Conservation (phyloP, 495 filamentous ascomycete species). For the Hyaloscypha finlandica region DNA sequence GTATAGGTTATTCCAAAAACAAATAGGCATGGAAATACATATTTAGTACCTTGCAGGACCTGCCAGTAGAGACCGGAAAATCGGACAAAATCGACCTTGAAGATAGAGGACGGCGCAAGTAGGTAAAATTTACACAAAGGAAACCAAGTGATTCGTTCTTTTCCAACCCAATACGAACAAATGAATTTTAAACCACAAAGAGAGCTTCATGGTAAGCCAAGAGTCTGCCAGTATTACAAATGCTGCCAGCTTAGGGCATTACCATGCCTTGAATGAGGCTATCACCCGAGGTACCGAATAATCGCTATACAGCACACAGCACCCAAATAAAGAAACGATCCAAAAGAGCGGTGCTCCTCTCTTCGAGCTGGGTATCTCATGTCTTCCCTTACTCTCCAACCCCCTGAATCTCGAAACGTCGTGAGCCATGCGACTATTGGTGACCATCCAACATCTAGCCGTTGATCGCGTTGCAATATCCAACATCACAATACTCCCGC, state of each 20-base stretch:
- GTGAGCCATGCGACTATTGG: slow-evolving; percentile 25
- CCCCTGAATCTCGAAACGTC: slow-evolving; percentile 9
- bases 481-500: slow-evolving; percentile 6
- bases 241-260: slow-evolving; percentile 27
- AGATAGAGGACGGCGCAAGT: background rate
- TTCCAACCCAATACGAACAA: slow-evolving; percentile 21
- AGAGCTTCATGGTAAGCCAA: slow-evolving; percentile 17
- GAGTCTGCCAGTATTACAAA: slow-evolving; percentile 28
- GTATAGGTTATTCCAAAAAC: background rate
- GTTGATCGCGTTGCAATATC: slow-evolving; percentile 23
- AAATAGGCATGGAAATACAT: background rate
- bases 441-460: slow-evolving; percentile 22
- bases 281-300: slow-evolving; percentile 11
- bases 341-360: slow-evolving; percentile 26
- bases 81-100: background rate
- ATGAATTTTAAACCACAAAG: slow-evolving; percentile 22
- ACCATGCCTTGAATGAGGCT: slow-evolving; percentile 16
- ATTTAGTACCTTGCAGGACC: background rate
- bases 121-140: background rate
- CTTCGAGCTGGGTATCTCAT: slow-evolving; percentile 34
- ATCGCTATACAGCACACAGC: slow-evolving; percentile 18
- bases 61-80: background rate
- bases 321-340: slow-evolving; percentile 14
- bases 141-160: background rate
- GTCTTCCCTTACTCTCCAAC: slow-evolving; percentile 8